Base-by-base conservation (phyloP, 2,329 filamentous ascomycete genomes). In the Capronia americana region DNA sequence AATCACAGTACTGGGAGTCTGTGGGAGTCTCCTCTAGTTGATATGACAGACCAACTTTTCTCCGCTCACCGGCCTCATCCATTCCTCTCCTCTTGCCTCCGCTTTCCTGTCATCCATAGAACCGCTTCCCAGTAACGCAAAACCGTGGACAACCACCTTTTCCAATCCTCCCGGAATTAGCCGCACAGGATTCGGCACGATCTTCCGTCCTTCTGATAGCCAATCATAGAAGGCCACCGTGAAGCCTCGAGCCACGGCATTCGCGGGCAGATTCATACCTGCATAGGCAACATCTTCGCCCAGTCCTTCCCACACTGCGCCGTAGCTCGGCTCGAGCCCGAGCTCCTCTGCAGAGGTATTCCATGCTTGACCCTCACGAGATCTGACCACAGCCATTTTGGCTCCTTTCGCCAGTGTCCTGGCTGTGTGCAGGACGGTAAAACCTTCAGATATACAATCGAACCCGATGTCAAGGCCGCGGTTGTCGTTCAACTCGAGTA, bases 161-260 rank as follows among this genome's bases (percentile, higher is more conserved):
- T 32, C 32, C 38, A 65, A 20, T n/a, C 63, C 50, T 5, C 62
- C 69, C 6, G 62, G 20, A 61, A 70, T 57, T 6, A 69, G 44
- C 23, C 60, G 63, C 5, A 69, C 55, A 8, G 69, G 69, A 61
- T 71, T 71, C 8, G 67, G 20, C n/a, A 66, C 54, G 23, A 73
- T 55, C 26, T 26, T 28, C 7, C 71, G 67, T 11, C 64, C 30
- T n/a, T 70, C 66, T 51, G 73, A 44, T 23, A 73, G 50, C 38
- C 20, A 57, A 32, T 38, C 44, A 11, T 62, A 64, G 24, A 64
- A 57, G 2, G 53, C 44, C 23, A 41, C n/a, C 34, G 44, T n/a
- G 23, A 59, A 51, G 4, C 11, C 55, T 30, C 38, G 48, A 11
- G 20, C 26, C 17, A 50, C 17, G 2, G 8, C 14, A 12, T 34